These are phyloP conservation scores for Melocanna baccifera DNA, from an alignment of 176 grass and related monocot genomes.

Conservation along the genomic window DNA sequence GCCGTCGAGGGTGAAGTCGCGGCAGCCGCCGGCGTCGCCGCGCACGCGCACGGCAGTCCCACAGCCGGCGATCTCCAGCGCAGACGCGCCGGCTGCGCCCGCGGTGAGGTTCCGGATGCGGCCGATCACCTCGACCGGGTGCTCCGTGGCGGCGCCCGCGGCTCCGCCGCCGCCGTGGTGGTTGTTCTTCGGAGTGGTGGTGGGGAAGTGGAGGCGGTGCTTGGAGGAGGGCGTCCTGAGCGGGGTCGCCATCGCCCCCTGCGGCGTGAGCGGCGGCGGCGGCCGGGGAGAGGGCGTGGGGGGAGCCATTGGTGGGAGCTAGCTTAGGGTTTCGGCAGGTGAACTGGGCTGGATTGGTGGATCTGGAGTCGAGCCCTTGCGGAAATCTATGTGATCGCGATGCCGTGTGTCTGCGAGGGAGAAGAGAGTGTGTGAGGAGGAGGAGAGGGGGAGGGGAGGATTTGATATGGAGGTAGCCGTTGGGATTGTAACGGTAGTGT, in stretches of 20 bases:
- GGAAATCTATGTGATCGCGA: background rate
- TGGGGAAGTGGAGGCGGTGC: constrained; percentile 75
- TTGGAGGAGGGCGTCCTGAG: constrained; percentile 53
- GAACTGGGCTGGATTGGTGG: background rate
- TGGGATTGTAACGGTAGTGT: constrained; percentile 35
- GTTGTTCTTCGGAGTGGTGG: constrained; percentile 35
- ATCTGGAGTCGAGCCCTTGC: background rate
- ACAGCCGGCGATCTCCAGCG: constrained; percentile 51
- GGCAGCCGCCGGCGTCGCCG: constrained; percentile 61
- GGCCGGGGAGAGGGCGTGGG: constrained; percentile 45
- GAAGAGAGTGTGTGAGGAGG: background rate
- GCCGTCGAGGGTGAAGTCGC: constrained; percentile 88
- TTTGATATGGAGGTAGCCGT: constrained; percentile 35
- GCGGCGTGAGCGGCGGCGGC: constrained; percentile 21
- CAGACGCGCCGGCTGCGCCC: constrained; percentile 24
- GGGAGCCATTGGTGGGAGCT: constrained; percentile 44
- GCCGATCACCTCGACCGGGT: constrained; percentile 88
- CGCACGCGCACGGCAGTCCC: constrained; percentile 60
- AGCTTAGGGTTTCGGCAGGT: constrained; percentile 6
- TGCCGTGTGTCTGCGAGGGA: background rate
- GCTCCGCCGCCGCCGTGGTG: background rate
- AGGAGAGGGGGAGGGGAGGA: background rate
- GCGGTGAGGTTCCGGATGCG: constrained; percentile 61
- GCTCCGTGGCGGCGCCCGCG: constrained; percentile 48
- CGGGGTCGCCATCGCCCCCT: constrained; percentile 29